Base-by-base conservation (phyloP, 2,329 filamentous ascomycete genomes). In the Penicillium italicum region DNA sequence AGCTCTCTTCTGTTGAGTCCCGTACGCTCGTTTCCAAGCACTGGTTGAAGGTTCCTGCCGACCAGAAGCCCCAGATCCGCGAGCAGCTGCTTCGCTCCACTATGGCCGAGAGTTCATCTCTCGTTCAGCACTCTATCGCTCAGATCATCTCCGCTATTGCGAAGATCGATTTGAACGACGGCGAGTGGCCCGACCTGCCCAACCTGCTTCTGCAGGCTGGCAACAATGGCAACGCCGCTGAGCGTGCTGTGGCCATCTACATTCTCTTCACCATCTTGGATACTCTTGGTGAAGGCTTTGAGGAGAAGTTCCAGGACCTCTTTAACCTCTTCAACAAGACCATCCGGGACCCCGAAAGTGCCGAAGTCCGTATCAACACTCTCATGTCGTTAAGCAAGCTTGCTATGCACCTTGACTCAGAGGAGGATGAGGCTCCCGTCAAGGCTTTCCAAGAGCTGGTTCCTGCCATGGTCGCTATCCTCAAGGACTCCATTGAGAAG, bases 361-460 rank as follows among this genome's bases (percentile, higher is more conserved):
- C 89, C 59, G 91, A 97, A 72, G 94, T 99, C 55, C 88, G 92
- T 67, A 86, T 96, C 78, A 97, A 97, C 80, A 95, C 94, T 31
- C 87, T 97, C 76, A 85, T 96, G 69, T 91, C 91, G 58, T 83
- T 97, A 58, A 91, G 92, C 68, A 89, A 91, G 69, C 82, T 96
- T 67, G 87, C 93, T 52, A 88, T 95, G 80, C 84, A 96, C 60
- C 80, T 97, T 46, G 90, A 97, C 70, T 85, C 89, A 0, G 92
- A 97, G 37, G 90, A 96, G 77, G 88, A 96, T 63, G 80, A 84
- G 59, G 79, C 87, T 61, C 84, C 87, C 40, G 80, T 96, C 57
- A 82, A 84, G 68, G 80, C 85, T 46, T 88, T 97, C 72, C 90
- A 95, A 74, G 80, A 83, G 62, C 85, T 94, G 53, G 82, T 97